phyloP scores from a whole-genome alignment of 208 protist species.

The Leishmania gerbilli region DNA sequence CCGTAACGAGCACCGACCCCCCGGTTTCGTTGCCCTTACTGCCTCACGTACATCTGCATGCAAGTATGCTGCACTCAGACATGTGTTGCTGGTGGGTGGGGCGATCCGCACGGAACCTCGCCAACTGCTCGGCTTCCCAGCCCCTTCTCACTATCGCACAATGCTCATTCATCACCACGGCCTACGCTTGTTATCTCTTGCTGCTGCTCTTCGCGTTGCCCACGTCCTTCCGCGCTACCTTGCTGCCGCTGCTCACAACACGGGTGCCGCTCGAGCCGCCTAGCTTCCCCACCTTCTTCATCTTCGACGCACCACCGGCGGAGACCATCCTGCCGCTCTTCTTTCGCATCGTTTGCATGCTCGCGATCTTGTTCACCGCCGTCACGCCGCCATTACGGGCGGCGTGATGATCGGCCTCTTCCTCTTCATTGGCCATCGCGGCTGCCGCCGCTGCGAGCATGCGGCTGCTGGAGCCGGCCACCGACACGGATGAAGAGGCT shows the following conservation, averaged over 20 bases:
- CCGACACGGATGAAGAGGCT: background rate
- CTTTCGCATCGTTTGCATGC: conserved; percentile 30
- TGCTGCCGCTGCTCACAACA: conserved; percentile 39
- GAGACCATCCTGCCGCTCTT: conserved; percentile 26
- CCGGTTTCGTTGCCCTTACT: background rate
- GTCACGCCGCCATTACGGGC: background rate
- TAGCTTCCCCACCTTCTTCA: conserved; percentile 42
- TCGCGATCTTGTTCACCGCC: conserved; percentile 29
- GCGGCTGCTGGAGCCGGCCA: background rate
- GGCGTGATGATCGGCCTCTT: conserved; percentile 3
- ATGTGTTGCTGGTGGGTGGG: background rate
- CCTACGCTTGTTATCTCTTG: conserved; percentile 7
- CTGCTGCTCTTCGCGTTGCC: conserved; percentile 14
- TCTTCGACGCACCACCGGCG: conserved; percentile 34
- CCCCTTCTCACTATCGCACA: background rate
- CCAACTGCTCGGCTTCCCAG: background rate
- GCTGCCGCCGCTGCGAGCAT: background rate
- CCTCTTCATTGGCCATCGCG: conserved; percentile 3
- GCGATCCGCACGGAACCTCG: background rate
- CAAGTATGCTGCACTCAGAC: background rate
- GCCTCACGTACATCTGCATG: background rate
- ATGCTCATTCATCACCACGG: background rate
- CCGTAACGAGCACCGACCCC: background rate
- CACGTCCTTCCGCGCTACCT: conserved; percentile 33
- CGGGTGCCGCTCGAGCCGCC: conserved; percentile 29